These are phyloP conservation scores for Chernovozyma aurita DNA, from an alignment of 1,139 yeast species.

Conservation along the genomic window DNA sequence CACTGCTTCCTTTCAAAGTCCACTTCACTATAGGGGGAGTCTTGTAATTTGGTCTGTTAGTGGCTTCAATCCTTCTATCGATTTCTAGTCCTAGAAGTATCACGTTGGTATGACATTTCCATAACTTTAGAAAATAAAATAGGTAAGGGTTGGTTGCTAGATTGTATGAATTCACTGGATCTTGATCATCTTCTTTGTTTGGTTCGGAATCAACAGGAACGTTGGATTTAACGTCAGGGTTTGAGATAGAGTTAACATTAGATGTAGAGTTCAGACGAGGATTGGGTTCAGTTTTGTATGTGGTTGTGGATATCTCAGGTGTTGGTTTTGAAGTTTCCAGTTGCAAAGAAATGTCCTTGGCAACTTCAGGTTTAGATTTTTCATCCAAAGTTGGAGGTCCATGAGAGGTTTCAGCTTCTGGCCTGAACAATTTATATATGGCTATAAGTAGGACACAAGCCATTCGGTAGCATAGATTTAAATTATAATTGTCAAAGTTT, in stretches of 20 bases:
- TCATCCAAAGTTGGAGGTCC: not conserved
- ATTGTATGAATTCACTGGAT: conserved; percentile 18
- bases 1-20: conserved; percentile 58
- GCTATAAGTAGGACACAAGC: conserved; percentile 47
- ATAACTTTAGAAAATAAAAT: conserved; percentile 48
- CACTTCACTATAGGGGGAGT: conserved; percentile 49
- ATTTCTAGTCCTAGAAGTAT: conserved; percentile 56
- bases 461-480: conserved; percentile 50
- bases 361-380: not conserved
- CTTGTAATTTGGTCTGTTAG: conserved; percentile 15
- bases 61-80: conserved; percentile 56
- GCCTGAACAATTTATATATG: conserved; percentile 46
- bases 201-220: no score
- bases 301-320: not conserved
- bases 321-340: not conserved
- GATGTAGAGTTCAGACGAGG: not conserved
- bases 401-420: conserved; percentile 8
- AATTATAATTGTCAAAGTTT: conserved; percentile 18
- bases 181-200: not conserved
- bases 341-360: not conserved
- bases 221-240: no score
- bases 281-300: not conserved
- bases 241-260: not conserved
- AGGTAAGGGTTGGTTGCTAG: conserved; percentile 57
- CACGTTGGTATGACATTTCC: conserved; percentile 62